These are phyloP conservation scores for Teratosphaeria pseudoeucalypti DNA, from an alignment of 2,329 filamentous ascomycete genomes.

Conservation along the genomic window DNA sequence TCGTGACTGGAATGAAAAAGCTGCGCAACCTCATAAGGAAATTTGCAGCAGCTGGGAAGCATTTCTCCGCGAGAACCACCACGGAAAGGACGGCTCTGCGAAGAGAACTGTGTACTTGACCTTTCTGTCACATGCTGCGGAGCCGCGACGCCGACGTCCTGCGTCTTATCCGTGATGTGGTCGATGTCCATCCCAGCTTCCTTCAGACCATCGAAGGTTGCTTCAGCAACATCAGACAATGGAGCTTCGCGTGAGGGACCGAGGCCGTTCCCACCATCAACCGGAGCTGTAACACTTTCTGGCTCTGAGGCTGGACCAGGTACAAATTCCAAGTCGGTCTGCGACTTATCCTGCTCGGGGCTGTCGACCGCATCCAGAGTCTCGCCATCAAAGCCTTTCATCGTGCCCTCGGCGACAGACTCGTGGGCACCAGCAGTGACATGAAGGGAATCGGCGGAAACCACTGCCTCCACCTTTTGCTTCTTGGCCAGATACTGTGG, in stretches of 20 bases:
- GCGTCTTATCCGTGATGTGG: background rate
- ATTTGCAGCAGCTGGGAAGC: conserved; percentile 2
- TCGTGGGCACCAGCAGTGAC: background rate
- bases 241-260: background rate
- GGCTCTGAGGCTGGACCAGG: background rate
- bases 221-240: background rate
- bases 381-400: background rate
- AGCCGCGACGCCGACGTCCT: background rate
- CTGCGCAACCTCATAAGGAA: background rate
- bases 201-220: background rate
- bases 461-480: background rate
- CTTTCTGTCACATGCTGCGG: background rate
- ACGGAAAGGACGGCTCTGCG: background rate
- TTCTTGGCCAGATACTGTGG: conserved; percentile 9
- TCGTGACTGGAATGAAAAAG: background rate
- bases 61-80: background rate
- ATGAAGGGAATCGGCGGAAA: background rate
- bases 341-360: background rate
- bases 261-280: background rate
- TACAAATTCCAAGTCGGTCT: background rate
- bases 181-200: background rate
- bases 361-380: background rate
- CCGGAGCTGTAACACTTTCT: background rate
- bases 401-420: background rate
- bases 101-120: background rate